Conservation (phyloP, 2,329 filamentous ascomycete genomes). For the Penicillium sp. region DNA sequence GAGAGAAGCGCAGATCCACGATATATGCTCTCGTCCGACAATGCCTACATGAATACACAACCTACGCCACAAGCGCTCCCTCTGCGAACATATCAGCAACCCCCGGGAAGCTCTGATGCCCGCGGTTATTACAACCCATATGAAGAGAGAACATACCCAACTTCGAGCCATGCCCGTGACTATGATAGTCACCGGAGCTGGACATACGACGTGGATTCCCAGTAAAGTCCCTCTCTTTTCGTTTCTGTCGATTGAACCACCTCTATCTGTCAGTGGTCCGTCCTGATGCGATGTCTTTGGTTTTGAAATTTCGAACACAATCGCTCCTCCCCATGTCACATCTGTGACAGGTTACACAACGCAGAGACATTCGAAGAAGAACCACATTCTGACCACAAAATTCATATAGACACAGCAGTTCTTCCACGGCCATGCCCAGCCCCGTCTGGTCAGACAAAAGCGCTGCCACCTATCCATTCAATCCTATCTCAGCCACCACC, state of each 20-base stretch:
- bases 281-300: conserved; percentile 14
- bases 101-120: conserved; percentile 16
- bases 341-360: conserved; percentile 7
- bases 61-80: conserved; percentile 21
- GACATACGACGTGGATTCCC: conserved; percentile 34
- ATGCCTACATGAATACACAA: conserved; percentile 19
- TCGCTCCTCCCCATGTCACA: conserved; percentile 3
- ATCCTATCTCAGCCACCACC: conserved; percentile 3
- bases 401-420: conserved; percentile 28
- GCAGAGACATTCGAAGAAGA: not conserved
- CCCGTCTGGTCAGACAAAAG: conserved; percentile 33
- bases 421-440: conserved; percentile 29
- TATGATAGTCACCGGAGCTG: conserved; percentile 27
- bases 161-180: conserved; percentile 22
- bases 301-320: not conserved
- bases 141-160: conserved; percentile 24
- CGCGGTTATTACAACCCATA: conserved; percentile 17
- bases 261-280: conserved; percentile 18
- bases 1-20: conserved; percentile 24
- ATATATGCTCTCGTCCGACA: conserved; percentile 25
- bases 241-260: conserved; percentile 17
- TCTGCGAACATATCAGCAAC: conserved; percentile 14
- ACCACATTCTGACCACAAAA: conserved; percentile 19
- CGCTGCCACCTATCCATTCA: conserved; percentile 16
- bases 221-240: conserved; percentile 33